Base-by-base conservation (phyloP, 2,329 filamentous ascomycete species). In the Aplosporella prunicola region DNA sequence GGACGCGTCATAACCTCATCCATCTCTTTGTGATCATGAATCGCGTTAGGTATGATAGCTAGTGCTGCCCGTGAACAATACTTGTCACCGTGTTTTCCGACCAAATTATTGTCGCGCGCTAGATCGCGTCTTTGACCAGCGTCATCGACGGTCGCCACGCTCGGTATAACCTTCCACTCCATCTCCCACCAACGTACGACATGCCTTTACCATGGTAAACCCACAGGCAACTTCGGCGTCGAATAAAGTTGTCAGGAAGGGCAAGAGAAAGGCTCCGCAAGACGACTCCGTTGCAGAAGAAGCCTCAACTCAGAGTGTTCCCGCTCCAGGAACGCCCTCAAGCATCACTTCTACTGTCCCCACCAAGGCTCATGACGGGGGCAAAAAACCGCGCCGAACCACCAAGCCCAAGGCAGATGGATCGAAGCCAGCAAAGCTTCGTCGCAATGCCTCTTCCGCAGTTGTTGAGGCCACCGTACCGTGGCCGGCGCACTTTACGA, bases 401-500 rank as follows among this genome's bases (percentile, higher is more conserved):
- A 50, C 60, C 5, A 70, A 68, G 42, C 27, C 42, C 35, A 53
- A 50, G 34, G 50, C 42, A 16, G 55, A 50, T 22, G 44, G 51
- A 3, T 41, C 35, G 4, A 60, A 57, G 34, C 64, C 66, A 5
- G 35, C 62, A 5, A n/a, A n/a, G n/a, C 45, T 66, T 5, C 50
- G 64, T 1, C 57, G 62, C 9, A 58, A 62, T 8, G 53, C 56
- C 26, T 72, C 69, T 2, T 73, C 69, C 2, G 64, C 57, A 6
- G 43, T 69, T 1, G 60, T 73, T n/a, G 68, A 73, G 45, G 60
- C 67, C 1, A 55, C 67, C 2, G 64, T 71, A 34, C 70, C 72
- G 27, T 95, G 89, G 87, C 87, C 88, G 1, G 69, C 75, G 1
- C 67, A 72, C 30, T 84, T 96, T 57, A 80, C 76, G 40, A 66